Evolutionary conservation across 306 rosid genomes (phyloP), one percentile per base, ranked within the genome.

Genomic region (Abrus precatorius): DNA sequence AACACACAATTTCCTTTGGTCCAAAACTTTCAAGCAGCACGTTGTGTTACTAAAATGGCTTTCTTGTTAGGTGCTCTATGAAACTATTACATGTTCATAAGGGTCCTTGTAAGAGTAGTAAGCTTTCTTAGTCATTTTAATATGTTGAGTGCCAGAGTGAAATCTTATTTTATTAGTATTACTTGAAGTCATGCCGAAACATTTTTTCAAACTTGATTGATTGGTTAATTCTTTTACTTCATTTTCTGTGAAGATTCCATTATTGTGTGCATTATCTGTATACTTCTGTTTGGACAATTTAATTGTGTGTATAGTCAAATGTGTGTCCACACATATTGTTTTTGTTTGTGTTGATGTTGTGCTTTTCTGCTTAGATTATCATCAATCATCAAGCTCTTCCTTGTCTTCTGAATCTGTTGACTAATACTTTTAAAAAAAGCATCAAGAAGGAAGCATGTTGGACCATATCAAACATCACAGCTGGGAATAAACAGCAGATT

Each of bases 381-480:
- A 93, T 93, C 81, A 79, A 85, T 41, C 96, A 93, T 55, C 89
- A 88, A 81, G 90, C 91, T 29, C 90, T 93, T 33, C 91, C 94
- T 40, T 83, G 90, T 69, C 85, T 93, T 72, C 84, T 88, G 75
- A 87, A 63, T 48, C 83, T 91, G 5, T 85, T 91, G 87, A 84
- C 77, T 13, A 88, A 88, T 76, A 91, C 85, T 88, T 85, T 85
- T 66, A 93, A 93, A 79, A 93, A 93, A 82, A 91, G 96, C 88
- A 91, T 93, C 78, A 93, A 93, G 91, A 93, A 93, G 83, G 97
- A 93, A 82, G 97, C 97, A 9, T 93, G 97, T 81, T 93, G 97
- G 97, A 91, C 97, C 62, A 81, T 93, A 74, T 93, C 97, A 9
- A 93, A 91, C 75, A 91, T 93, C 79, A 91, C 97, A 9, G 97